Evolutionary conservation across 768 basidiomycete species (phyloP), one percentile per base, ranked within the genome.

Genomic region (Mycena pura): DNA sequence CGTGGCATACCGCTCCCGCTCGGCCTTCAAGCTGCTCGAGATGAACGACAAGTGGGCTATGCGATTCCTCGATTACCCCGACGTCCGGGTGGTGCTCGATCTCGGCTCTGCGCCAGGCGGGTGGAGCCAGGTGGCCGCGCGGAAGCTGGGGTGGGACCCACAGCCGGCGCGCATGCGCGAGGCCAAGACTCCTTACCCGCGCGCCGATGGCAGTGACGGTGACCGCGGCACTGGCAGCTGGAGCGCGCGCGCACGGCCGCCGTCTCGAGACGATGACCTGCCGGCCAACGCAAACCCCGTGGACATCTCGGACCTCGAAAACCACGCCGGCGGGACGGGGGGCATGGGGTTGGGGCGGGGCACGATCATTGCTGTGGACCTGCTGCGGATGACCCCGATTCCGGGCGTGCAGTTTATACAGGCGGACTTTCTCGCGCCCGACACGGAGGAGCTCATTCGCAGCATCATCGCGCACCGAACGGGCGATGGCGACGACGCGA

Each of bases 101-200:
- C 84, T 97, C 21, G 96, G 96, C 15, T 92, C 92, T 0, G 93
- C 95, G 0, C 96, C 96, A 0, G 95, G 95, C 0, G 94, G 94
- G 0, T 99, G 96, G 96, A 91, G 90, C 48, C 95, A 97, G 70
- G 95, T 95, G 11, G 87, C 86, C 14, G 83, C 86, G 0, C 79
- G 78, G 29, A 82, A 84, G 56, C 70, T 92, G n/a, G 87, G 88
- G 3, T 86, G 84, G 81, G 66, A 68, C 25, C 36, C 25, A 9
- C 46, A 60, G 31, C 27, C 49, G 22, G 43, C 41, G 29, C 57
- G 40, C 39, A 25, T 41, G 28, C 64, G 61, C 5, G 67, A 73
- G 32, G 59, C 58, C 28, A 32, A 65, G 44, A 34, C 29, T 39
- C 19, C 31, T 60, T 52, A 46, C 31, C 46, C 22, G 48, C 49